These are phyloP conservation scores for Pestalotiopsis sp. DNA, from an alignment of 2,329 filamentous ascomycete species.

Conservation along the genomic window DNA sequence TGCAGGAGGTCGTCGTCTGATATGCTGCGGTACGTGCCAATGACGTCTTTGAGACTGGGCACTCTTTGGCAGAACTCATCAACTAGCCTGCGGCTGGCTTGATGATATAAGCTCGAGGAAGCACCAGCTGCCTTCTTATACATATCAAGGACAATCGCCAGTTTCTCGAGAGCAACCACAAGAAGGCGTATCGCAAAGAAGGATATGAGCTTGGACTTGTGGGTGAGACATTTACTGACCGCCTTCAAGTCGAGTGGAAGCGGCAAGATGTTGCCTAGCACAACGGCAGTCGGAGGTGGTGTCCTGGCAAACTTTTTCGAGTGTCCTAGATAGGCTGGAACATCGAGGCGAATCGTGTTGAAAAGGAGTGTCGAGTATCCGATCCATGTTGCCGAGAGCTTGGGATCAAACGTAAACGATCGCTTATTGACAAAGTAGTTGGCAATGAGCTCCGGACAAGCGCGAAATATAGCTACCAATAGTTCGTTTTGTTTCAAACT, in stretches of 20 bases:
- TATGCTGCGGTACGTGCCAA: slow-evolving; percentile 72
- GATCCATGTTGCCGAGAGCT: slow-evolving; percentile 91
- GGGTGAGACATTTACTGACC: slow-evolving; percentile 76
- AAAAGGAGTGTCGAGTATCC: slow-evolving; percentile 90
- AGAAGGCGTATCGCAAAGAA: slow-evolving; percentile 85
- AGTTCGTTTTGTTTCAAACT: slow-evolving; percentile 81
- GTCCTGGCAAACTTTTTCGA: slow-evolving; percentile 61
- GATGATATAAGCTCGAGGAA: slow-evolving; percentile 65
- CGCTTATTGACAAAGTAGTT: slow-evolving; percentile 84
- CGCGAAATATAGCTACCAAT: slow-evolving; percentile 75
- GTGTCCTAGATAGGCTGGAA: slow-evolving; percentile 75
- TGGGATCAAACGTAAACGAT: slow-evolving; percentile 86
- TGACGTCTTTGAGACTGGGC: slow-evolving; percentile 80
- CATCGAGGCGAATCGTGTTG: slow-evolving; percentile 72
- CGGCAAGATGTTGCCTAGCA: slow-evolving; percentile 86
- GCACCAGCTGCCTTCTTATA: slow-evolving; percentile 49
- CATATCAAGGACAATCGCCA: slow-evolving; percentile 65
- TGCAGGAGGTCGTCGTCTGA: slow-evolving; percentile 72
- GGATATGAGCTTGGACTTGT: slow-evolving; percentile 76
- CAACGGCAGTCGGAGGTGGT: slow-evolving; percentile 77
- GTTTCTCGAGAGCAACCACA: slow-evolving; percentile 77
- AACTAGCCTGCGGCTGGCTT: slow-evolving; percentile 68
- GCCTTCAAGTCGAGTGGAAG: slow-evolving; percentile 80
- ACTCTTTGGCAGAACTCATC: slow-evolving; percentile 78
- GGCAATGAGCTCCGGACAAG: slow-evolving; percentile 83